Evolutionary conservation across 2,329 filamentous ascomycete genomes (phyloP).

Genomic region (Alternaria alternata): DNA sequence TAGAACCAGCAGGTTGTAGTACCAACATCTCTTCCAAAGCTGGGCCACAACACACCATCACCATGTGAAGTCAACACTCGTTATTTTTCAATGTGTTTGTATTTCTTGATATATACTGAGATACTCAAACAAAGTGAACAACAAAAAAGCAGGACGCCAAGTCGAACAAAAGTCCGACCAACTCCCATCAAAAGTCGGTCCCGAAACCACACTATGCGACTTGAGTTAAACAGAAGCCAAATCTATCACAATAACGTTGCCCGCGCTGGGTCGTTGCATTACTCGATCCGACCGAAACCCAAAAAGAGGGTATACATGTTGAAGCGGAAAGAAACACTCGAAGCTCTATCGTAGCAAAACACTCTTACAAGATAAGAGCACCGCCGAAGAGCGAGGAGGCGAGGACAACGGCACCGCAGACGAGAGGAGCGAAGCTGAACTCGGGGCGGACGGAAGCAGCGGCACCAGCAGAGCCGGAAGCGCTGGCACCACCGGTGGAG

Average conservation of each 20-base stretch:
- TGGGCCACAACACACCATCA: background rate
- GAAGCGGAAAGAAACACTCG: background rate
- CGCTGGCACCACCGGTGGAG: conserved; percentile 27
- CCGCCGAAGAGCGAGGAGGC: conserved; percentile 64
- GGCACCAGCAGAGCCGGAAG: conserved; percentile 48
- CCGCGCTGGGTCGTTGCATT: conserved; percentile 42
- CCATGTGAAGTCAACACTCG: background rate
- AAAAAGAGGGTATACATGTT: background rate
- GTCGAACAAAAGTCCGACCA: background rate
- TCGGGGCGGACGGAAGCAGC: conserved; percentile 56
- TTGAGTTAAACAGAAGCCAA: background rate
- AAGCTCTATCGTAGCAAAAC: background rate
- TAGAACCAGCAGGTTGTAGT: too few relatives aligned
- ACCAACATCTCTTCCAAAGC: too few relatives aligned
- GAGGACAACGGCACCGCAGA: conserved; percentile 61
- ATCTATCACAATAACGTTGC: conserved; percentile 29
- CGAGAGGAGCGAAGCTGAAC: conserved; percentile 59
- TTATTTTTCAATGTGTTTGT: background rate
- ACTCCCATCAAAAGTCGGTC: background rate
- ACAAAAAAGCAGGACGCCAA: background rate
- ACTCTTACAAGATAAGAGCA: conserved; percentile 50
- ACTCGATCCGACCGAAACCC: conserved; percentile 17
- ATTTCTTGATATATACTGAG: conserved; percentile 4
- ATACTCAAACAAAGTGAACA: background rate
- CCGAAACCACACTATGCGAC: background rate